Base-by-base conservation (phyloP, 1,139 yeast genomes). In the Magnusiomyces paraingens region DNA sequence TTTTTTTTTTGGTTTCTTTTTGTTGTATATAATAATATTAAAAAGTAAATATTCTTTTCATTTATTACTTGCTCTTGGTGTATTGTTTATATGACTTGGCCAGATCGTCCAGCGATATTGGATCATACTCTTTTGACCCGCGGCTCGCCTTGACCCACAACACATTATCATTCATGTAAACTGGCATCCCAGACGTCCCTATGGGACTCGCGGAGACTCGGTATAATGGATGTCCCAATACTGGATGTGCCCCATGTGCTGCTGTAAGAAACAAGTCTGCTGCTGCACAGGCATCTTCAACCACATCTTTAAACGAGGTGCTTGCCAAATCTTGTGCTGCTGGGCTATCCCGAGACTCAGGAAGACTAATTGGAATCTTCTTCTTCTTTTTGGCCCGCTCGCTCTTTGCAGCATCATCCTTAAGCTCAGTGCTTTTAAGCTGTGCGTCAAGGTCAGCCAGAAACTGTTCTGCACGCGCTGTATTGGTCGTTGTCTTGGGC, bases 111-210 rank as follows among this genome's bases (percentile, higher is more conserved):
- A 44, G 21, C 20, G 47, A 44, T 14, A 29, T 44, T 15, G 47
- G 47, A 3, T 44, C 47, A 29, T 44, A 44, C 15, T n/a, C 29
- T 14, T 26, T 17, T 3, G 26, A 10, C 14, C 26, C 17, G 2
- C 12, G 14, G 39, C 10, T 20, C 14, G 20, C 14, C 47, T 46
- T 36, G 10, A 73, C 60, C 74, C 78, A 80, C 36, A 79, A 58
- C 0, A 78, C 77, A 57, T 80, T 81, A 47, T 76, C 76, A 42
- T 71, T 71, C 26, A 80, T 66, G 52, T 70, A 77, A 41, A 72
- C 67, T 14, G 60, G 36, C 11, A 69, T 38, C 0, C 75, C 75
- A 6, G 66, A 63, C 8, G 51, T 42, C 0, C 74, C 72, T 2
- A 53, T 55, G 1, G 70, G 61, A 49, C 66, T 63, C 29, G 60